phyloP scores from a whole-genome alignment of 2,329 filamentous ascomycete genomes.

The Pseudogymnoascus sp. region DNA sequence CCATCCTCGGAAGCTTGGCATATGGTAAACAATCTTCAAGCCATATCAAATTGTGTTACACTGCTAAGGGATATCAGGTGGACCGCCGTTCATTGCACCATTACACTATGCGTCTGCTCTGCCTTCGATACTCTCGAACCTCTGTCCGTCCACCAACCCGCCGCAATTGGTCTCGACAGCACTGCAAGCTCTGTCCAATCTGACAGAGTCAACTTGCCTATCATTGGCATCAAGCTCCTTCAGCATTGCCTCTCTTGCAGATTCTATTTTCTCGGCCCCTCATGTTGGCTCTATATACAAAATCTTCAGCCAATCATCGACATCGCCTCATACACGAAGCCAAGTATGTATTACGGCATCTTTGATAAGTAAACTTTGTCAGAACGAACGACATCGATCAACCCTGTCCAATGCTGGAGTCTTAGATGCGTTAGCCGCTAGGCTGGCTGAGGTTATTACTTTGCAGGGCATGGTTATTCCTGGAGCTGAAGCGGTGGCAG shows the following conservation, averaged over 20 bases:
- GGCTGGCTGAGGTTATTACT: conserved; percentile 63
- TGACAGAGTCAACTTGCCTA: conserved; percentile 52
- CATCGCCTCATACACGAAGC: conserved; percentile 45
- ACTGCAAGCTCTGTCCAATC: conserved; percentile 63
- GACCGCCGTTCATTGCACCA: conserved; percentile 68
- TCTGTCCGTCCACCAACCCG: conserved; percentile 58
- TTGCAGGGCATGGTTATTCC: conserved; percentile 61
- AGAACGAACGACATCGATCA: conserved; percentile 60
- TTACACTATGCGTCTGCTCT: conserved; percentile 61
- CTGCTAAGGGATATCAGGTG: conserved; percentile 45
- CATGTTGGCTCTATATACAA: conserved; percentile 54
- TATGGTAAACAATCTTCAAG: conserved; percentile 50
- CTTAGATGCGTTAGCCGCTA: conserved; percentile 68
- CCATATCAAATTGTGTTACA: neutral
- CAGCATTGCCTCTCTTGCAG: conserved; percentile 46
- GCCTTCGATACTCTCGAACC: conserved; percentile 59
- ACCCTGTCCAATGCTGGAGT: conserved; percentile 64
- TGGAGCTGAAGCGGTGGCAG: conserved; percentile 44
- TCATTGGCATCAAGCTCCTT: conserved; percentile 43
- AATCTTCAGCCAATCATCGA: conserved; percentile 55
- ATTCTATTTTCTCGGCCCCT: conserved; percentile 54
- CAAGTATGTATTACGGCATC: conserved; percentile 53
- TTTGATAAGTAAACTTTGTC: conserved; percentile 53
- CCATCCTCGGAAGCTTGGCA: conserved; percentile 77
- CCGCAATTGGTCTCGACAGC: conserved; percentile 63